Evolutionary conservation across 352 stramenopile species (phyloP).

Genomic region (Pythium plurisporium): DNA sequence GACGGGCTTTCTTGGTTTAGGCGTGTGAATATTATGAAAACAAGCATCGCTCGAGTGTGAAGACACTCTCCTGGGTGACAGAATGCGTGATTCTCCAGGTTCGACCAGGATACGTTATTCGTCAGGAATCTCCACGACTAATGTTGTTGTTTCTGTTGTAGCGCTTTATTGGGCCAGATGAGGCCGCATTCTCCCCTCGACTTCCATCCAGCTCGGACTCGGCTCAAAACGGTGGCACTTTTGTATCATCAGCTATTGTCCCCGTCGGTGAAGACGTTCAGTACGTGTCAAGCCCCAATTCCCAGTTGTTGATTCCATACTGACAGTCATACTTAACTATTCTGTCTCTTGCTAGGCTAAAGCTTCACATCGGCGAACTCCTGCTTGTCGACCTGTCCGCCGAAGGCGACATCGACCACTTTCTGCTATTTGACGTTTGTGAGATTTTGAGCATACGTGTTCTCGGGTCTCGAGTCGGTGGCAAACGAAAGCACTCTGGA

Average conservation of each 20-base stretch:
- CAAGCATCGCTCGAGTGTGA: constrained; percentile 36
- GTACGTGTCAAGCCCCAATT: no score
- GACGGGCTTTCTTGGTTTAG: constrained; percentile 17
- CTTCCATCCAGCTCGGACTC: neutral
- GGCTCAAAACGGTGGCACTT: constrained; percentile 13
- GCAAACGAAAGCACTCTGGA: neutral
- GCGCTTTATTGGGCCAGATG: constrained; percentile 38
- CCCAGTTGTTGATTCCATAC: neutral
- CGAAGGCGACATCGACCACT: constrained; percentile 53
- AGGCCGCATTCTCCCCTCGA: constrained; percentile 44
- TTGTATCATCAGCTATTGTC: constrained; percentile 40
- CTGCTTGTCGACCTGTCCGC: constrained; percentile 65
- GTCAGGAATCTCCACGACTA: neutral
- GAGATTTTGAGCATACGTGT: constrained; percentile 68
- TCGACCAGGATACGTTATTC: neutral
- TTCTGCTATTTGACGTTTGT: constrained; percentile 73
- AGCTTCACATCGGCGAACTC: constrained; percentile 65
- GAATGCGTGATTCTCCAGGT: constrained; percentile 83
- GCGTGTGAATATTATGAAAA: constrained; percentile 47
- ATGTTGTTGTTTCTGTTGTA: constrained; percentile 19
- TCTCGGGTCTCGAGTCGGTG: neutral
- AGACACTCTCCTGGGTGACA: constrained; percentile 75
- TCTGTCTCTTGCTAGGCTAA: constrained; percentile 35
- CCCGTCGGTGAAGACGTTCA: constrained; percentile 56
- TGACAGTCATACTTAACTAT: neutral